Conservation (phyloP, 345 rosid species). For the Passiflora organensis region DNA sequence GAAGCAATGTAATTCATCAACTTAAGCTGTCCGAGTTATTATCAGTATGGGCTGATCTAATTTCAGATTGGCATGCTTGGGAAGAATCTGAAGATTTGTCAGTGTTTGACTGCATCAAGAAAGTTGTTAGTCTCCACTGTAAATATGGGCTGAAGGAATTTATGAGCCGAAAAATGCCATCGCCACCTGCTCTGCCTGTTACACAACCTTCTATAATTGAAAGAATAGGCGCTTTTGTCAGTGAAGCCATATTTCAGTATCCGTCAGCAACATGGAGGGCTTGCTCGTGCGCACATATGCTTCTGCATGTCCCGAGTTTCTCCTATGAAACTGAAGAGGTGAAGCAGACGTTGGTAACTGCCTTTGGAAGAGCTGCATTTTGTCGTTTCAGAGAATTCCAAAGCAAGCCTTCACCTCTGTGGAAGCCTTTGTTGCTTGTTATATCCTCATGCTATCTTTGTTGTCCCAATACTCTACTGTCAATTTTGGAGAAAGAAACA, state of each 20-base stretch:
- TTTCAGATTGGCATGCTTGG: constrained; percentile 84
- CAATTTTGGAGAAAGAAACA: constrained; percentile 45
- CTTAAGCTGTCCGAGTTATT: constrained; percentile 58
- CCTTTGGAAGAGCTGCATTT: constrained; percentile 61
- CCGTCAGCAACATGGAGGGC: constrained; percentile 80
- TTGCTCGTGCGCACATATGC: constrained; percentile 60
- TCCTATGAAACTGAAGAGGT: constrained; percentile 49
- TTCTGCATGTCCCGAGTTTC: constrained; percentile 63
- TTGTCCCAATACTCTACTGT: constrained; percentile 49
- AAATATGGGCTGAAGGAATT: constrained; percentile 54
- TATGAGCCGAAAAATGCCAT: constrained; percentile 39
- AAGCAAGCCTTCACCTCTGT: constrained; percentile 54
- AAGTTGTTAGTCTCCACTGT: constrained; percentile 47
- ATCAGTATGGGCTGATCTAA: constrained; percentile 65
- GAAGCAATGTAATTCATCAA: constrained; percentile 33
- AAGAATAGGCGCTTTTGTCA: constrained; percentile 60
- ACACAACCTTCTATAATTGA: constrained; percentile 60
- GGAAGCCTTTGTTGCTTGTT: constrained; percentile 76
- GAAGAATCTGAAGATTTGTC: constrained; percentile 83
- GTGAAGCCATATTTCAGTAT: constrained; percentile 66
- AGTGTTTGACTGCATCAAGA: constrained; percentile 75
- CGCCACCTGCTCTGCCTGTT: constrained; percentile 73
- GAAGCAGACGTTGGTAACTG: constrained; percentile 42
- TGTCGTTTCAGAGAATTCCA: constrained; percentile 49
- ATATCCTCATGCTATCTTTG: constrained; percentile 70